Base-by-base conservation (phyloP, 2,329 filamentous ascomycete genomes). In the Colletotrichum eremochloae region DNA sequence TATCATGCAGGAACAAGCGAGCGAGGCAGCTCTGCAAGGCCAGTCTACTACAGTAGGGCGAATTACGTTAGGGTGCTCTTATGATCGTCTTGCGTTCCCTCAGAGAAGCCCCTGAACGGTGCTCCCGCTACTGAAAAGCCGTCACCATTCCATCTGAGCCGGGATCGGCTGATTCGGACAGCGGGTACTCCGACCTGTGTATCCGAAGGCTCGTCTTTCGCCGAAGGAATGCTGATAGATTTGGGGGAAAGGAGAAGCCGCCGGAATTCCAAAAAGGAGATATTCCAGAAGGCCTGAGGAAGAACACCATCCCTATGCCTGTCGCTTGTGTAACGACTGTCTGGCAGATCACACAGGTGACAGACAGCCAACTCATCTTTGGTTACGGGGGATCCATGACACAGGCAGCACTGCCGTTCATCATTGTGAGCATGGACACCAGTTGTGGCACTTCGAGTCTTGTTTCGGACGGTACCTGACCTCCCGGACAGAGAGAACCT, bases 241-340 rank as follows among this genome's bases (percentile, higher is more conserved):
- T 53, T 2, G 38, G 33, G 40, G 33, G 31, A 29, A 53, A 52
- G 44, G 46, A 48, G 46, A n/a, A 48, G 9, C 53, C 31, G 20
- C 53, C n/a, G 9, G 38, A 69, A 64, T 52, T 63, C 44, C 53
- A 61, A 69, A 60, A 60, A n/a, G 55, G 60, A 72, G 24, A 64
- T 64, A 24, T 72, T 72, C 66, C 61, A 42, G 69, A 72, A 72
- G 69, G 29, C 33, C 60, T 55, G 38, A 33, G 48, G 69, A 69
- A 69, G 60, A 48, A 40, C n/a, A 24, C 31, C 46, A 64, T 40
- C 69, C 66, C 61, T 60, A 53, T 40, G 40, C 69, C 60, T 65
- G 60, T 48, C 46, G 55, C 38, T 69, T 69, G 66, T 65, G 65
- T 61, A 64, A 72, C 66, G 33, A 42, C 46, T 18, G 60, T 69